Evolutionary conservation across 768 basidiomycete species (phyloP).

Genomic region (Leccinum disarticulatum): DNA sequence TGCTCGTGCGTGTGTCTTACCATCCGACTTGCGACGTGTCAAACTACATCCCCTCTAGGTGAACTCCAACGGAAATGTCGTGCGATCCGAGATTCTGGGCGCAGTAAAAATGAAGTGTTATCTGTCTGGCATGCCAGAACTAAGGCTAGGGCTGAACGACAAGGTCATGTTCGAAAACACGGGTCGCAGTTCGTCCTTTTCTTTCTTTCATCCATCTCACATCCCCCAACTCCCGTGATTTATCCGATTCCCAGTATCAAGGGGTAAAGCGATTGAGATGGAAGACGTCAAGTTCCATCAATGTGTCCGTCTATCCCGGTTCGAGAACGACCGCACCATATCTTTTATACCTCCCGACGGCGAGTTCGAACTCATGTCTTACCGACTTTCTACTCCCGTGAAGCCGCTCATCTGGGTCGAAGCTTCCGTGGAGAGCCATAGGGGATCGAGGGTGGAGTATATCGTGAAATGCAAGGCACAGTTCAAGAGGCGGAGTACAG

Average conservation of each 20-base stretch:
- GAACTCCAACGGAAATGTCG: slow-evolving; percentile 95
- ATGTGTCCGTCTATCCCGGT: slow-evolving; percentile 94
- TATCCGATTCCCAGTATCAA: slow-evolving; percentile 33
- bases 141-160: slow-evolving; percentile 93
- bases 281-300: slow-evolving; percentile 99
- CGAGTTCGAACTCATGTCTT: slow-evolving; percentile 98
- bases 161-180: slow-evolving; percentile 99
- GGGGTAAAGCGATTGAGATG: slow-evolving; percentile 99
- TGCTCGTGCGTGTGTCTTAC: slow-evolving; percentile 67
- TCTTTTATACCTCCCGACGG: slow-evolving; percentile 99
- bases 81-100: slow-evolving; percentile 96
- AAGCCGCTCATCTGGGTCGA: slow-evolving; percentile 96
- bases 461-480: slow-evolving; percentile 96
- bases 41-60: slow-evolving; percentile 52
- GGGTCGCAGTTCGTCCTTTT: slow-evolving; percentile 71
- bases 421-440: slow-evolving; percentile 92
- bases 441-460: slow-evolving; percentile 91
- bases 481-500: slow-evolving; percentile 94
- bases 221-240: not conserved
- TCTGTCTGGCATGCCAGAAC: slow-evolving; percentile 98
- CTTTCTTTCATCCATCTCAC: not conserved
- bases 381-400: slow-evolving; percentile 93
- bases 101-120: slow-evolving; percentile 99
- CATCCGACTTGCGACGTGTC: not conserved
- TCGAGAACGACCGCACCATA: slow-evolving; percentile 98